phyloP scores from a whole-genome alignment of 805 yeast species.

The Saccharomycopsis guyanensis region DNA sequence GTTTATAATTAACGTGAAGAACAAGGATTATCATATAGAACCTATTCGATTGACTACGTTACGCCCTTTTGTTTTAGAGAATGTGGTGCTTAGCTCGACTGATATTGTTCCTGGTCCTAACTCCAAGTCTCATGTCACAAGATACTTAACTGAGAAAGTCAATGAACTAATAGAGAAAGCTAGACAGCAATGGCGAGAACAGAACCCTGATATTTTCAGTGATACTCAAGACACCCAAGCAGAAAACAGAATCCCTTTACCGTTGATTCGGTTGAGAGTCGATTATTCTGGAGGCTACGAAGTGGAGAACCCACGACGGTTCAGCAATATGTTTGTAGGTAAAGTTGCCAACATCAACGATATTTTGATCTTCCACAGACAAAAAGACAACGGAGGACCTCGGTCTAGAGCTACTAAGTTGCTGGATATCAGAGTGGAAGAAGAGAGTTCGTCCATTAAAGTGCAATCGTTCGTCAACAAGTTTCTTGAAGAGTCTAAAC shows the following conservation, averaged over 20 bases:
- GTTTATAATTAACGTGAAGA: constrained; percentile 60
- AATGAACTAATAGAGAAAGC: constrained; percentile 62
- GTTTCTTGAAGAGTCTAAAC: constrained; percentile 51
- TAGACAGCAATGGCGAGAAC: constrained; percentile 36
- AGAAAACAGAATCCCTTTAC: constrained; percentile 45
- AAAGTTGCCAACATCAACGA: constrained; percentile 87
- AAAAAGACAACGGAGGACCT: constrained; percentile 29
- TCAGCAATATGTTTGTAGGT: constrained; percentile 86
- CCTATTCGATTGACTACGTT: constrained; percentile 61
- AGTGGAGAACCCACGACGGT: constrained; percentile 83
- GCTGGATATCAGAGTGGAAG: constrained; percentile 30
- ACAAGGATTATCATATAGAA: constrained; percentile 46
- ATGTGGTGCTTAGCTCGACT: constrained; percentile 46
- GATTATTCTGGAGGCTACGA: constrained; percentile 89
- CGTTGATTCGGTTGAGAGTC: constrained; percentile 72
- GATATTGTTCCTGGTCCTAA: constrained; percentile 54
- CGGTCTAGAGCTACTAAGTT: constrained; percentile 14
- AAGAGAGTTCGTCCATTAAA: constrained; percentile 33
- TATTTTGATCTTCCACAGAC: constrained; percentile 63
- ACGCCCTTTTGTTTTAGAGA: constrained; percentile 75
- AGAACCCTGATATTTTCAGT: constrained; percentile 27
- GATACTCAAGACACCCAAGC: constrained; percentile 22
- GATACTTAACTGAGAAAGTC: constrained; percentile 54
- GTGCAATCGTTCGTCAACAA: constrained; percentile 59
- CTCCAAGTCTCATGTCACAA: constrained; percentile 51